Base-by-base conservation (phyloP, 495 filamentous ascomycete species). In the Penicillium canescens region DNA sequence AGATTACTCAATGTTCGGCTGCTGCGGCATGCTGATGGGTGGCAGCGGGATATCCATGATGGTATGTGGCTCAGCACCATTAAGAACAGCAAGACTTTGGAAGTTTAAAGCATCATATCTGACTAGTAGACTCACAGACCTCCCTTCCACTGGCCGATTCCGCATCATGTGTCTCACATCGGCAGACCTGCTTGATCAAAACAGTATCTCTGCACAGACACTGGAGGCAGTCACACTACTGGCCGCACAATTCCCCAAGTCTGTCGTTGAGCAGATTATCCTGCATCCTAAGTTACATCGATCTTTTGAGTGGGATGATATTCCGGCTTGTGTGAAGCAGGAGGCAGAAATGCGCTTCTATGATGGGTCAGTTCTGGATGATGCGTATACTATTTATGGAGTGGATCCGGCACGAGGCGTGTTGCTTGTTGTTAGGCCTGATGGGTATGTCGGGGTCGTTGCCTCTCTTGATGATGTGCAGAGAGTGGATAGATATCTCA, bases 381-480 rank as follows among this genome's bases (percentile, higher is more conserved):
- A 82, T 44, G 85, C 83, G 1, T 90, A 89, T 64, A 65, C 69
- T 26, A 78, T 74, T 5, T 87, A 83, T 46, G 88, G 84, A 0
- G 77, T 91, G 3, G 77, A 87, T 61, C 65, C 58, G 24, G 74
- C 79, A 33, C 67, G 61, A 18, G 87, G 87, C 0, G 84, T 81
- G 46, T 61, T 86, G n/a, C 83, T 85, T 9, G 75, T 85, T 26
- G 41, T 78, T 0, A 59, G 86, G 31, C 87, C 87, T 1, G 87
- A 90, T 74, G 80, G 84, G 56, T 85, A 89, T 70, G 79, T 89
- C 33, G 79, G 79, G n/a, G n/a, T n/a, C n/a, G n/a, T n/a, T n/a
- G n/a, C n/a, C n/a, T n/a, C n/a, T n/a, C n/a, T n/a, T n/a, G n/a
- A n/a, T n/a, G n/a, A n/a, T n/a, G n/a, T n/a, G n/a, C n/a, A n/a